A percentile compares a stretch with the other conserved stretches of the same genome.
Evolutionary conservation across 2,329 filamentous ascomycete species (phyloP).

Genomic region (Zasmidium citrigriseum): DNA sequence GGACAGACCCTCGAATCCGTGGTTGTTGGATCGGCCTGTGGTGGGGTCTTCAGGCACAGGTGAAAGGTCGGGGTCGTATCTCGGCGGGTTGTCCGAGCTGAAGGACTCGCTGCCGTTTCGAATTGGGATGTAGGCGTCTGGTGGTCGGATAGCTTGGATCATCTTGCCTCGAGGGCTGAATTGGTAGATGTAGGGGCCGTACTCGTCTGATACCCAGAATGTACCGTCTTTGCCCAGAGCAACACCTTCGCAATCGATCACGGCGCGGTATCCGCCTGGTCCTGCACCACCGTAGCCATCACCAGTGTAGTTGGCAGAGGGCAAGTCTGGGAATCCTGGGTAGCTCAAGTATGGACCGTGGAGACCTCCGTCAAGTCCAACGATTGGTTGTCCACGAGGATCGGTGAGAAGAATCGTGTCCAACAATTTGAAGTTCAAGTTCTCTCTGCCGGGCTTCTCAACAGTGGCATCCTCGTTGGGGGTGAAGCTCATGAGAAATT

Average conservation of each 20-base stretch:
- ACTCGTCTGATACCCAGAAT: conserved; percentile 71
- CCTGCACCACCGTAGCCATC: conserved; percentile 68
- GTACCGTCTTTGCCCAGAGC: conserved; percentile 60
- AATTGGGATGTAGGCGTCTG: conserved; percentile 63
- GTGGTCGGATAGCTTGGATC: conserved; percentile 64
- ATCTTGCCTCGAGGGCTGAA: conserved; percentile 62
- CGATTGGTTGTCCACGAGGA: conserved; percentile 62
- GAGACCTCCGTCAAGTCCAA: conserved; percentile 63
- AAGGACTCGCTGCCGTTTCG: conserved; percentile 64
- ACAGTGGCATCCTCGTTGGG: conserved; percentile 54
- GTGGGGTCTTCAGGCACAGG: conserved; percentile 59
- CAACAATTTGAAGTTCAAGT: conserved; percentile 63
- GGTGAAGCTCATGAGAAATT: conserved; percentile 63
- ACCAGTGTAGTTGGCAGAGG: conserved; percentile 63
- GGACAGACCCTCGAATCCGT: conserved; percentile 72
- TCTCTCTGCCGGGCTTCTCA: conserved; percentile 57
- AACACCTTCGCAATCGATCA: conserved; percentile 68
- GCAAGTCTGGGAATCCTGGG: conserved; percentile 53
- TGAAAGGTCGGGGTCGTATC: conserved; percentile 54
- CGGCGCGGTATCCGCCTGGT: conserved; percentile 59
- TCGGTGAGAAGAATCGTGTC: conserved; percentile 67
- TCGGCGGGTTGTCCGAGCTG: conserved; percentile 63
- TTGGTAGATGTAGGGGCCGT: conserved; percentile 52
- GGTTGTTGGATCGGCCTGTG: conserved; percentile 69
- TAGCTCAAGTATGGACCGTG: conserved; percentile 55